Percentiles rank a stretch among this genome's conserved stretches.
phyloP scores from a whole-genome alignment of 345 rosid species.

The Toxicodendron radicans region DNA sequence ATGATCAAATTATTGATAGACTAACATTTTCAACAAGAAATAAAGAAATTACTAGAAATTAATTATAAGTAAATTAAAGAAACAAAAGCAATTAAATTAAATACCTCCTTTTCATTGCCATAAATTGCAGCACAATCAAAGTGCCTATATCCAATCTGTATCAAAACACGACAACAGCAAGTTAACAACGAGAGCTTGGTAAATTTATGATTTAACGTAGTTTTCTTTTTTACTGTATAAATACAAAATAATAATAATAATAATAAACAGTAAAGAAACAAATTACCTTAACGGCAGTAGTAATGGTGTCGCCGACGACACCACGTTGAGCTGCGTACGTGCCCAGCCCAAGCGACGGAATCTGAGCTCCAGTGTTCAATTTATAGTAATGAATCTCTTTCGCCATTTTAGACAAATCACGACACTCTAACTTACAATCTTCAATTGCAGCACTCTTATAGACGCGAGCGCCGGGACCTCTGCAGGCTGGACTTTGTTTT shows the following conservation, averaged over 20 bases:
- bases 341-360: slow-evolving; percentile 50
- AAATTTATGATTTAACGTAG: too few species aligned
- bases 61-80: too few species aligned
- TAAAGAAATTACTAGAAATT: too few species aligned
- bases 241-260: too few species aligned
- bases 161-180: background rate
- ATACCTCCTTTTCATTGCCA: slow-evolving; percentile 70
- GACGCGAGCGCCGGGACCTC: too few species aligned
- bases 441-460: too few species aligned
- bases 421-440: too few species aligned
- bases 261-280: too few species aligned
- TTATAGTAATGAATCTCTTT: slow-evolving; percentile 25
- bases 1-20: too few species aligned
- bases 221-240: too few species aligned
- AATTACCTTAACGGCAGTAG: slow-evolving; percentile 33
- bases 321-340: slow-evolving; percentile 39
- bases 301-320: slow-evolving; percentile 34
- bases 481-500: too few species aligned
- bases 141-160: slow-evolving; percentile 59
- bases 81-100: background rate
- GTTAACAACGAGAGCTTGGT: background rate
- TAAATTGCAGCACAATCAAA: slow-evolving; percentile 70
- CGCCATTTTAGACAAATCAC: slow-evolving; percentile 28
- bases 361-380: slow-evolving; percentile 44
- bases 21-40: too few species aligned